Evolutionary conservation across 305 asterid genomes (phyloP), one percentile per base, ranked within the genome.

Genomic region (Fraxinus nigra): DNA sequence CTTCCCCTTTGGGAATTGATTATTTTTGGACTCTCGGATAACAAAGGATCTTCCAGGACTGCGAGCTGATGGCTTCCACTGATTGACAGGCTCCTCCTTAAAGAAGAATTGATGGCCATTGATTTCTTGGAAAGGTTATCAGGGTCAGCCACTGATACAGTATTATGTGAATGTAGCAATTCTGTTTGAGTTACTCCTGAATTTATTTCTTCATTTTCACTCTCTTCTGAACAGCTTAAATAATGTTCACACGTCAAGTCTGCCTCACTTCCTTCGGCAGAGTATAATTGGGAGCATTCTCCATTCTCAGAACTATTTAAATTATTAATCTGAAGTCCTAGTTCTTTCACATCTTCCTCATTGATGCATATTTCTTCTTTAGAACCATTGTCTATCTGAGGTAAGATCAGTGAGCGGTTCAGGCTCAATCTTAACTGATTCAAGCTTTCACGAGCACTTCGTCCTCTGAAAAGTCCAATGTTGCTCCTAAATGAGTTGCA

Each of bases 11-110:
- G 90, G 28, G 86, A 78, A 73, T 75, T 92, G 78, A 88, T 90
- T 10, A 96, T 87, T 85, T 94, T 94, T 34, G 98, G 99, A 32
- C 98, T 92, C 84, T 96, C 99, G 1, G 98, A 93, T 79, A 93
- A 83, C 72, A 87, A 83, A 5, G 95, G 99, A 69, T 81, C 99
- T 80, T 87, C 92, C 77, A 96, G 94, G 81, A 40, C 83, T 67
- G 89, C 80, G 59, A 91, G 84, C 78, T 83, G 90, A 79, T 72
- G 86, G 81, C 80, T 30, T 73, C 89, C 82, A 34, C 76, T 79
- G 72, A 90, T 89, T 79, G 87, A 85, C 87, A 93, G 85, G 85
- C 87, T 87, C 46, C 82, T 88, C 80, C 84, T 86, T 56, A 80
- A 69, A 65, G 85, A 86, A 85, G 82, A 87, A 69, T 84, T 84